Conservation (phyloP, 139 green algal genomes). For the Picochlorum sp. region DNA sequence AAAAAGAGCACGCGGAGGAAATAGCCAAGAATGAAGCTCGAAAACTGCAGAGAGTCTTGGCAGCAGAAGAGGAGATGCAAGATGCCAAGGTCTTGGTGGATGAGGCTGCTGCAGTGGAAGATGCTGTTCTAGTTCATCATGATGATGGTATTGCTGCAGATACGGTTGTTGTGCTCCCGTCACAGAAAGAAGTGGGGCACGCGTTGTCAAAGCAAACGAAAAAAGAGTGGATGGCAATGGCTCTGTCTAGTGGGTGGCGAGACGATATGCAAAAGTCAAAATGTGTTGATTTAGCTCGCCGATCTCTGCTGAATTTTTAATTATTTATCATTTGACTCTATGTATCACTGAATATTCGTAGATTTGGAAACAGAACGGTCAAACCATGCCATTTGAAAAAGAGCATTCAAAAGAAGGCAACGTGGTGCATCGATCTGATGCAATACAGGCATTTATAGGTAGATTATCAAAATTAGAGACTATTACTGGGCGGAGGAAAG, state of each 20-base stretch:
- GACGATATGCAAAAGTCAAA: slow-evolving; percentile 18
- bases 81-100: neutral
- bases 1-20: slow-evolving; percentile 21
- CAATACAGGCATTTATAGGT: slow-evolving; percentile 1
- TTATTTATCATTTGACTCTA: neutral
- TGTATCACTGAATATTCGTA: no score
- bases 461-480: slow-evolving; percentile 15
- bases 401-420: no score
- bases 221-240: slow-evolving; percentile 27
- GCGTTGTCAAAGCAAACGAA: neutral
- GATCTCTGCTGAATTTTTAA: slow-evolving; percentile 11
- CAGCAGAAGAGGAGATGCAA: neutral
- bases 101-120: neutral
- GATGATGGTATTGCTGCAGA: neutral
- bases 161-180: slow-evolving; percentile 4
- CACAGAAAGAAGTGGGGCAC: neutral
- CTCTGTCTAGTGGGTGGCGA: slow-evolving; percentile 22
- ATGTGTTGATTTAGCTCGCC: slow-evolving; percentile 22
- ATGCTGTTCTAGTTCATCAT: neutral
- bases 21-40: slow-evolving; percentile 32
- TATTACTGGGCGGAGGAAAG: neutral
- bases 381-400: slow-evolving; percentile 1
- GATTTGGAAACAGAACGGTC: neutral
- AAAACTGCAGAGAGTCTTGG: slow-evolving; percentile 11
- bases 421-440: neutral